Percentiles rank a stretch among this genome's conserved stretches.
These are phyloP conservation scores for Pseudisothecium myosuroides DNA, from an alignment of 225 moss, liverwort and hornwort species.

Conservation along the genomic window DNA sequence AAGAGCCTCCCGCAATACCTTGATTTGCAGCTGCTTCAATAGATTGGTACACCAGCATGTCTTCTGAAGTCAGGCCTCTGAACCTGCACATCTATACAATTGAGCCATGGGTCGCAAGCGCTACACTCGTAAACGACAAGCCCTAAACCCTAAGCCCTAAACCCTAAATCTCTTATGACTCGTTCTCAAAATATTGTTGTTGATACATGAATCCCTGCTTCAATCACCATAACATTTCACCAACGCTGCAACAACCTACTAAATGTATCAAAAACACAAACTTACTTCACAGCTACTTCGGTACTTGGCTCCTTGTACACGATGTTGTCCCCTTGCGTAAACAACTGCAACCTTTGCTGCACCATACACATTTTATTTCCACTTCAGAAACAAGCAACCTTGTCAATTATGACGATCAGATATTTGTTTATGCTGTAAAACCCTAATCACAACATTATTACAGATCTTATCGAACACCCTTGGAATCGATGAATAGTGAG, in stretches of 20 bases:
- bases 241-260: not conserved
- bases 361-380: not conserved
- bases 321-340: conserved; percentile 57
- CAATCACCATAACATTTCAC: not conserved
- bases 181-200: not conserved
- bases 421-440: not conserved
- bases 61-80: conserved; percentile 76
- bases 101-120: not conserved
- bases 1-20: conserved; percentile 13
- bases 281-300: conserved; percentile 69
- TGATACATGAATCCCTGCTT: not conserved
- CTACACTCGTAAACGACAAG: not conserved
- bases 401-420: not conserved
- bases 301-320: conserved; percentile 68
- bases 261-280: not conserved
- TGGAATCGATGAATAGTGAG: not conserved
- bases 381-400: not conserved
- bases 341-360: conserved; percentile 71
- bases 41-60: conserved; percentile 83
- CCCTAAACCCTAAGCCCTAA: not conserved
- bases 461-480: not conserved
- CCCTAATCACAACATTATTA: not conserved
- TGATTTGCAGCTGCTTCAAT: conserved; percentile 78
- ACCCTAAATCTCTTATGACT: not conserved
- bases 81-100: conserved; percentile 44